Percentiles rank a stretch among this genome's conserved stretches.
Evolutionary conservation across 2,329 filamentous ascomycete species (phyloP).

Genomic region (Metarhizium robertsii): DNA sequence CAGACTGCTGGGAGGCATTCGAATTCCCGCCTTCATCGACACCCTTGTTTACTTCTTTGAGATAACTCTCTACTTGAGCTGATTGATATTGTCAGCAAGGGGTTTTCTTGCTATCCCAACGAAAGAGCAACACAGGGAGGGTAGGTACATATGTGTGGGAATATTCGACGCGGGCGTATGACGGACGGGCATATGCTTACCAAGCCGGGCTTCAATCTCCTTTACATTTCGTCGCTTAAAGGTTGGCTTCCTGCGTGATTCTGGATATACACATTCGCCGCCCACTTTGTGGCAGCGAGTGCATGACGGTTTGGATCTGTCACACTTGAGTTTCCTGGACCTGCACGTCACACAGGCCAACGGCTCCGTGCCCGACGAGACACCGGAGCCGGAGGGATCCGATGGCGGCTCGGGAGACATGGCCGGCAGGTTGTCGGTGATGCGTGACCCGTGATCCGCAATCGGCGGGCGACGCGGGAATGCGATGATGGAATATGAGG

Average conservation of each 20-base stretch:
- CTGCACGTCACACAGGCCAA: constrained; percentile 80
- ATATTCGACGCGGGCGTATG: neutral
- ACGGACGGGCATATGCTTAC: constrained; percentile 34
- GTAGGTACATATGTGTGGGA: too few species aligned
- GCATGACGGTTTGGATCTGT: constrained; percentile 70
- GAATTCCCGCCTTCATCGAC: constrained; percentile 6
- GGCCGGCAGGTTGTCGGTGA: neutral
- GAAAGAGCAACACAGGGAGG: too few species aligned
- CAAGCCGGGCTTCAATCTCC: constrained; percentile 77
- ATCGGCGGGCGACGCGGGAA: too few species aligned
- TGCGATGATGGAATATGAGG: neutral
- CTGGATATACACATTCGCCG: constrained; percentile 78
- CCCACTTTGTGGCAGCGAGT: constrained; percentile 67
- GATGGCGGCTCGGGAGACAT: neutral
- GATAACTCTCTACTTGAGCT: constrained; percentile 76
- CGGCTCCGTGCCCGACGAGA: constrained; percentile 24
- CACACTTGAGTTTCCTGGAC: constrained; percentile 78
- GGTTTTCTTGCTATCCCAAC: neutral
- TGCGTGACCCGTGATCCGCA: neutral
- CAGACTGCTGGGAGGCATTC: constrained; percentile 1
- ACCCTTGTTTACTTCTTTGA: constrained; percentile 52
- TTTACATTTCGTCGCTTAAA: constrained; percentile 86
- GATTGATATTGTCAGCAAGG: constrained; percentile 2
- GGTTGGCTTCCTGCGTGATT: constrained; percentile 78
- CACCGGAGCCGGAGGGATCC: neutral